phyloP scores from a whole-genome alignment of 2,329 filamentous ascomycete genomes.

The Ilyonectria destructans region DNA sequence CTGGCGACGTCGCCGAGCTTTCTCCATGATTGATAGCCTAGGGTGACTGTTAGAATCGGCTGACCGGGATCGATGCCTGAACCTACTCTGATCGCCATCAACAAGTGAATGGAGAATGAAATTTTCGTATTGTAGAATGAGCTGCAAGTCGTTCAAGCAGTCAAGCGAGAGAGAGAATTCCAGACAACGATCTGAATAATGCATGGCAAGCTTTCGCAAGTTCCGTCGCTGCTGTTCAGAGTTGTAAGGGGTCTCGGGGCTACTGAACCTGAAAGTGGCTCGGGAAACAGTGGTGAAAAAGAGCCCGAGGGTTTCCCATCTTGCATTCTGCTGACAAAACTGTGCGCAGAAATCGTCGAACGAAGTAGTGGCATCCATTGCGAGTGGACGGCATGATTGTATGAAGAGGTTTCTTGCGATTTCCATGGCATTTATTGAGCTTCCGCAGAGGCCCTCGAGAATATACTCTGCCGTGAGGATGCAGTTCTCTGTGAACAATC shows the following conservation, averaged over 20 bases:
- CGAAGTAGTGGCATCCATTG: not conserved
- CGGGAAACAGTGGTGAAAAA: conserved; percentile 45
- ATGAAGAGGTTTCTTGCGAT: conserved; percentile 30
- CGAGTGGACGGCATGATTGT: conserved; percentile 25
- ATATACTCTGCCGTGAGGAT: not conserved
- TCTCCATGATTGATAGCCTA: conserved; percentile 65
- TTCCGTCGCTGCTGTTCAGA: conserved; percentile 34
- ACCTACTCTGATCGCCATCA: conserved; percentile 61
- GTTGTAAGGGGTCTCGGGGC: conserved; percentile 27
- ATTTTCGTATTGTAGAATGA: conserved; percentile 63
- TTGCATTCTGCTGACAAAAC: conserved; percentile 33
- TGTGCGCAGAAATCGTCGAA: conserved; percentile 34
- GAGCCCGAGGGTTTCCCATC: conserved; percentile 48
- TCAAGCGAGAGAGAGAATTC: conserved; percentile 48
- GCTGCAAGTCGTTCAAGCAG: conserved; percentile 61
- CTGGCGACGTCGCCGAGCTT: conserved; percentile 62
- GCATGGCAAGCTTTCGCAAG: conserved; percentile 38
- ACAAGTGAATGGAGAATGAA: conserved; percentile 62
- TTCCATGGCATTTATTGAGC: conserved; percentile 6
- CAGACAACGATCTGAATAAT: conserved; percentile 43
- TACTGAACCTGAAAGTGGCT: conserved; percentile 41
- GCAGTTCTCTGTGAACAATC: conserved; percentile 17
- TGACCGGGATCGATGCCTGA: not conserved
- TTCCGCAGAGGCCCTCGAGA: not conserved
- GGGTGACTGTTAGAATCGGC: not conserved